Base-by-base conservation (phyloP, 106 monocot genomes). In the Agapanthus africanus region DNA sequence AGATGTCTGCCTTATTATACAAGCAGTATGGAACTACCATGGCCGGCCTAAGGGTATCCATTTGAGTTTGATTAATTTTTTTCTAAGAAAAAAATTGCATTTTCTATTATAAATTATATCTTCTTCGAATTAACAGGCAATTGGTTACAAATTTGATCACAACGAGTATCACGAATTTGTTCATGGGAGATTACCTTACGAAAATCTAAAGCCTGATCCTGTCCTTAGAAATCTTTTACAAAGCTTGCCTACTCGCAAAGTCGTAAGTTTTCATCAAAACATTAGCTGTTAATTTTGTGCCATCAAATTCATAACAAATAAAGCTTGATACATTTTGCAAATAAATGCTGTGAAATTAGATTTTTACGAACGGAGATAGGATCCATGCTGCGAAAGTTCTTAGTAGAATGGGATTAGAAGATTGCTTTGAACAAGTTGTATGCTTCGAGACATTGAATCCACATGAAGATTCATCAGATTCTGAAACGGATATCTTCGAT, bases 101-200 rank as follows among this genome's bases (percentile, higher is more conserved):
- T n/a, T n/a, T n/a, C n/a, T n/a, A n/a, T n/a, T n/a, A n/a, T n/a
- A n/a, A n/a, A n/a, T n/a, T n/a, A n/a, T n/a, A n/a, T n/a, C n/a
- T n/a, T n/a, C n/a, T n/a, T n/a, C n/a, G n/a, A n/a, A n/a, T n/a
- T n/a, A n/a, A n/a, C 81, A 95, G 95, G 95, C 95, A 0, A 83
- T 91, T 37, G 91, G 91, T 33, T 91, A 95, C 57, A 70, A 79
- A 37, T 86, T 95, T 49, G 80, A 95, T 72, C 73, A 95, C 47
- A 91, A 95, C 70, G 91, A 95, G 5, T 95, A 91, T 56, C 95
- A 95, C 66, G 80, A 80, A 19, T 91, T 87, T 67, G 88, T 93
- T 70, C 93, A 93, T 73, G 93, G 93, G 44, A 86, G 89, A 73
- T 69, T 93, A 10, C 85, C 93, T 28, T 93, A 93, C 31, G 89